A percentile compares a stretch with the other conserved stretches of the same genome.
Evolutionary conservation across 2,329 filamentous ascomycete genomes (phyloP).

Genomic region (Aspergillus uvarum): DNA sequence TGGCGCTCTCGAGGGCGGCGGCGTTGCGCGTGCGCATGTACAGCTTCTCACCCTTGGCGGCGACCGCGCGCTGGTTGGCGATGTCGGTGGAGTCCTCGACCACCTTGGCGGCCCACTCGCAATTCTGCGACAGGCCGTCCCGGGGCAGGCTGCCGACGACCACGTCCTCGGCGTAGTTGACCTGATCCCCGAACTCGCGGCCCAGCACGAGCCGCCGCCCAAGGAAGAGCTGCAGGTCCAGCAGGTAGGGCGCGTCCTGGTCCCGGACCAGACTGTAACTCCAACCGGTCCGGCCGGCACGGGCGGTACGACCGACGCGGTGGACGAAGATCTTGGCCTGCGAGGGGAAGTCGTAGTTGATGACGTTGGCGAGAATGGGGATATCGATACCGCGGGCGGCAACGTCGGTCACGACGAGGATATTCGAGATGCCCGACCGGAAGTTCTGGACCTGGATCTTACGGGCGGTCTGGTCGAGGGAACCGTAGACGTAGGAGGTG

Average conservation of each 20-base stretch:
- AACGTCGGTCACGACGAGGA: conserved; percentile 94
- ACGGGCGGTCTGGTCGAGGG: conserved; percentile 88
- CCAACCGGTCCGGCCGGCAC: conserved; percentile 91
- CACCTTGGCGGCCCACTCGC: conserved; percentile 81
- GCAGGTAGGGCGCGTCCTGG: conserved; percentile 82
- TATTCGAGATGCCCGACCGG: conserved; percentile 76
- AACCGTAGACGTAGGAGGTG: conserved; percentile 91
- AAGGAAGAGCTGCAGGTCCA: conserved; percentile 92
- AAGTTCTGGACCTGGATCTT: conserved; percentile 92
- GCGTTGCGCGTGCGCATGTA: conserved; percentile 88
- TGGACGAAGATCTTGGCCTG: conserved; percentile 97
- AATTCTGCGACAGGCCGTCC: conserved; percentile 69
- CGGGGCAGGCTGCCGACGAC: conserved; percentile 75
- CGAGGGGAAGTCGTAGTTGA: conserved; percentile 97
- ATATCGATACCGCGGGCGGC: conserved; percentile 98
- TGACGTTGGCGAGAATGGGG: conserved; percentile 89
- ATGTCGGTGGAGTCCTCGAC: conserved; percentile 76
- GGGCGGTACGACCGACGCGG: conserved; percentile 89
- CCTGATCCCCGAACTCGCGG: conserved; percentile 57
- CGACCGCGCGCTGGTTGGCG: conserved; percentile 66
- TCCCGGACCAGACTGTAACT: conserved; percentile 89
- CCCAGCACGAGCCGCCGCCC: conserved; percentile 80
- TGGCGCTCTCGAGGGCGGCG: conserved; percentile 86
- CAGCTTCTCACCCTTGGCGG: conserved; percentile 85
- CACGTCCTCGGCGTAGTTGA: conserved; percentile 78